These are phyloP conservation scores for Gelatoporia subvermispora DNA, from an alignment of 768 basidiomycete genomes.

Conservation along the genomic window DNA sequence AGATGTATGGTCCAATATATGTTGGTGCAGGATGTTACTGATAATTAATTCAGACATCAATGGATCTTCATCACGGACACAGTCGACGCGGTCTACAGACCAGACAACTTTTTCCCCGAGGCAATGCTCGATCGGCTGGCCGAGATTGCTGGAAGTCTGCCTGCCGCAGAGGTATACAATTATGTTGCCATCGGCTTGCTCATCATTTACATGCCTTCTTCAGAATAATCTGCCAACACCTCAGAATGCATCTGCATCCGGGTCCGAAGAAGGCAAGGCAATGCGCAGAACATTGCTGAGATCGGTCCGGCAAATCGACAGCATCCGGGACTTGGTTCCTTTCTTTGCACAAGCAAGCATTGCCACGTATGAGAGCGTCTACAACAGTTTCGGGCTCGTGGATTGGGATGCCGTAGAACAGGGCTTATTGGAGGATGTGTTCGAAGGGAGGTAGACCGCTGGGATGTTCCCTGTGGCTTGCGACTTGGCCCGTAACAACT, in stretches of 20 bases:
- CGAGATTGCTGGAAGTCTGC: conserved; percentile 72
- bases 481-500: no score
- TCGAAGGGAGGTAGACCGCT: conserved; percentile 60
- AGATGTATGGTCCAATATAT: conserved; percentile 55
- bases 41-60: conserved; percentile 60
- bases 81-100: conserved; percentile 88
- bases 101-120: conserved; percentile 77
- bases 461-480: no score
- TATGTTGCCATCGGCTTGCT: conserved; percentile 21
- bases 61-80: conserved; percentile 99
- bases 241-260: conserved; percentile 9
- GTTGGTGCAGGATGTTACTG: background rate
- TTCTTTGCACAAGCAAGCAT: conserved; percentile 92
- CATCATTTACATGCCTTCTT: conserved; percentile 16
- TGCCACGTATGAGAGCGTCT: conserved; percentile 85
- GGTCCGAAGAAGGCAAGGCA: conserved; percentile 22
- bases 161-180: conserved; percentile 33
- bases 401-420: conserved; percentile 90
- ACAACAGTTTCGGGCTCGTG: conserved; percentile 71
- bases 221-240: conserved; percentile 15
- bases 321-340: conserved; percentile 77
- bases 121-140: conserved; percentile 89
- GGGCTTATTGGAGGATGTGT: conserved; percentile 81
- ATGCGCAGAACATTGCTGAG: conserved; percentile 75
- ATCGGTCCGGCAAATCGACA: conserved; percentile 68